Conservation (phyloP, 208 protist genomes). For the Leishmania major region DNA sequence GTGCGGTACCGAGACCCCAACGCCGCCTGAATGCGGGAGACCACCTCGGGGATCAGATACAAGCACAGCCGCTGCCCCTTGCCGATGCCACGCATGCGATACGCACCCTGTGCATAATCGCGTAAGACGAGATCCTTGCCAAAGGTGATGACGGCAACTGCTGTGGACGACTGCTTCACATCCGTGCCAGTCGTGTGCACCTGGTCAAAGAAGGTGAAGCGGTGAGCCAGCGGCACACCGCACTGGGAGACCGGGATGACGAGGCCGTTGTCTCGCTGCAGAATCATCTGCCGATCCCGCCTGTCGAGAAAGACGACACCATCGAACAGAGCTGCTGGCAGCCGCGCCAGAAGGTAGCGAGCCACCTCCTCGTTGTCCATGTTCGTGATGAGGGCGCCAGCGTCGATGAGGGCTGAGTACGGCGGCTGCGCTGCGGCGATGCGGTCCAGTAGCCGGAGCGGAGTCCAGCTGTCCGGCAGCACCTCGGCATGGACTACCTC, state of each 20-base stretch:
- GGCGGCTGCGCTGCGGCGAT: conserved; percentile 83
- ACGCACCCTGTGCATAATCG: conserved; percentile 94
- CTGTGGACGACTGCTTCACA: conserved; percentile 92
- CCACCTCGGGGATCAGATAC: conserved; percentile 94
- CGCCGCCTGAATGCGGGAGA: conserved; percentile 61
- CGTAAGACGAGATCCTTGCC: conserved; percentile 97
- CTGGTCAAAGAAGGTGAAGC: conserved; percentile 95
- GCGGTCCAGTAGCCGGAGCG: conserved; percentile 85
- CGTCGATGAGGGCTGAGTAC: conserved; percentile 95
- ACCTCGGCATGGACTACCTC: conserved; percentile 65
- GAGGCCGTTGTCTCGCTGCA: conserved; percentile 85
- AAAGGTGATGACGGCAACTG: conserved; percentile 91
- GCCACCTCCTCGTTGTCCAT: conserved; percentile 94
- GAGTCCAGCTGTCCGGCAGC: conserved; percentile 87
- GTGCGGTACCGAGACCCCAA: conserved; percentile 49
- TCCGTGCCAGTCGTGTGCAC: conserved; percentile 97
- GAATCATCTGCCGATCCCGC: conserved; percentile 93
- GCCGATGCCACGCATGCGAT: conserved; percentile 94
- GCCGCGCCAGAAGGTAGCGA: conserved; percentile 77
- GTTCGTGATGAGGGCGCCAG: conserved; percentile 96
- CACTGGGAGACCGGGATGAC: conserved; percentile 91
- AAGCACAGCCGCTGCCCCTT: conserved; percentile 92
- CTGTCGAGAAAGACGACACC: conserved; percentile 96
- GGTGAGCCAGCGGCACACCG: conserved; percentile 86
- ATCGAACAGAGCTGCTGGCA: conserved; percentile 79